phyloP scores from a whole-genome alignment of 2,329 filamentous ascomycete species.

The Alternaria gansuensis region DNA sequence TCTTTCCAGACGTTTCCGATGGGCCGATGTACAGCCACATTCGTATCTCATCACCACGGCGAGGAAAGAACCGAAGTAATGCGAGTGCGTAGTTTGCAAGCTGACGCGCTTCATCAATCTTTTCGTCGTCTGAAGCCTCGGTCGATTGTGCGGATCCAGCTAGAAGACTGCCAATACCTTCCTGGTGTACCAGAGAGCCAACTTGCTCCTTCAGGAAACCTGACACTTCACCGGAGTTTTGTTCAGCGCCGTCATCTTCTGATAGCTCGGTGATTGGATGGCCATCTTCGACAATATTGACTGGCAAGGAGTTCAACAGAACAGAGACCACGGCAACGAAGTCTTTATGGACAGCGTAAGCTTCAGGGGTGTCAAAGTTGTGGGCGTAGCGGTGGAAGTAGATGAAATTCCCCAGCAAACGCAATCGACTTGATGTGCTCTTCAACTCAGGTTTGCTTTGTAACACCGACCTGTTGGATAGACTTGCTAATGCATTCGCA shows the following conservation, averaged over 20 bases:
- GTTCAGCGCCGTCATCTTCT: constrained; percentile 31
- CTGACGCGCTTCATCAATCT: constrained; percentile 70
- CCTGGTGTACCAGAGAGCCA: constrained; percentile 75
- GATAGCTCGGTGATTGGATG: constrained; percentile 42
- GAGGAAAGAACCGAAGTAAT: constrained; percentile 83
- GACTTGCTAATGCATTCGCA: constrained; percentile 44
- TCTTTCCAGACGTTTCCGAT: constrained; percentile 56
- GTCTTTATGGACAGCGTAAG: constrained; percentile 59
- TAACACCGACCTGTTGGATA: constrained; percentile 40
- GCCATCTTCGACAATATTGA: constrained; percentile 63
- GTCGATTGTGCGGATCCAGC: constrained; percentile 53
- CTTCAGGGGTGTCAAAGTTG: constrained; percentile 49
- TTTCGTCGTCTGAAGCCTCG: constrained; percentile 49
- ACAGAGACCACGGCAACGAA: constrained; percentile 66
- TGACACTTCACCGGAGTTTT: constrained; percentile 45
- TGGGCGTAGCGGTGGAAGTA: constrained; percentile 64
- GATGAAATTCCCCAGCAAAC: constrained; percentile 68
- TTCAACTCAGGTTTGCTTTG: constrained; percentile 41
- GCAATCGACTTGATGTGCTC: constrained; percentile 58
- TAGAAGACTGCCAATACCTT: constrained; percentile 73
- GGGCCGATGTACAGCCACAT: constrained; percentile 91
- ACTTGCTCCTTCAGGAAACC: constrained; percentile 71
- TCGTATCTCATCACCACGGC: constrained; percentile 83
- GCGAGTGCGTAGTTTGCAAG: constrained; percentile 88
- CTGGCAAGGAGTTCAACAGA: constrained; percentile 65